Percentiles rank a stretch among this genome's conserved stretches.
These are phyloP conservation scores for Candida michaelii DNA, from an alignment of 805 yeast species.

Conservation along the genomic window DNA sequence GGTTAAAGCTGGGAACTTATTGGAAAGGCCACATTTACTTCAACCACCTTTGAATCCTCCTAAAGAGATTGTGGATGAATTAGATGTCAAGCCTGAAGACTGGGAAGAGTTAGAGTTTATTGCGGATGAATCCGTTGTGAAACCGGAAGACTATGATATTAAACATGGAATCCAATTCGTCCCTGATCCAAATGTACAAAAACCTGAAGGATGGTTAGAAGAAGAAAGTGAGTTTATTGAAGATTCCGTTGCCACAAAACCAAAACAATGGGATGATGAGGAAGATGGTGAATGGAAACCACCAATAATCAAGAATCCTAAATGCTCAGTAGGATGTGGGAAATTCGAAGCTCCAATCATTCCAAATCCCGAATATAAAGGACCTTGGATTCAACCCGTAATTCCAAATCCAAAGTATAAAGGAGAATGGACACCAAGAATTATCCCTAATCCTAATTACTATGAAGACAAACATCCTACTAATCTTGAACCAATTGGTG, in stretches of 20 bases:
- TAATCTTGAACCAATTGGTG: slow-evolving; percentile 68
- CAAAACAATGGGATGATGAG: slow-evolving; percentile 85
- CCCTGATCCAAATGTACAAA: slow-evolving; percentile 62
- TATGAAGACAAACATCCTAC: slow-evolving; percentile 59
- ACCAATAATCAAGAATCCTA: slow-evolving; percentile 71
- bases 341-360: slow-evolving; percentile 69
- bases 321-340: slow-evolving; percentile 79
- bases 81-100: slow-evolving; percentile 66
- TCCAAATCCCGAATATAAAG: slow-evolving; percentile 68
- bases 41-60: slow-evolving; percentile 71
- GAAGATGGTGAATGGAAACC: slow-evolving; percentile 87
- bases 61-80: slow-evolving; percentile 52
- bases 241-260: slow-evolving; percentile 67
- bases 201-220: slow-evolving; percentile 84
- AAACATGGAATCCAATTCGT: slow-evolving; percentile 56
- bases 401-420: slow-evolving; percentile 72
- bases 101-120: slow-evolving; percentile 77
- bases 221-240: slow-evolving; percentile 53
- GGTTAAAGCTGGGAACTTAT: slow-evolving; percentile 66
- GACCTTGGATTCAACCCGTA: slow-evolving; percentile 73
- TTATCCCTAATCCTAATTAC: slow-evolving; percentile 68
- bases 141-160: slow-evolving; percentile 88
- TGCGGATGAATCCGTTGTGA: slow-evolving; percentile 58
- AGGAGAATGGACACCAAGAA: slow-evolving; percentile 76
- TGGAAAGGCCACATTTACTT: slow-evolving; percentile 51